Base-by-base conservation (phyloP, 2,329 filamentous ascomycete genomes). In the Cladophialophora bantiana region DNA sequence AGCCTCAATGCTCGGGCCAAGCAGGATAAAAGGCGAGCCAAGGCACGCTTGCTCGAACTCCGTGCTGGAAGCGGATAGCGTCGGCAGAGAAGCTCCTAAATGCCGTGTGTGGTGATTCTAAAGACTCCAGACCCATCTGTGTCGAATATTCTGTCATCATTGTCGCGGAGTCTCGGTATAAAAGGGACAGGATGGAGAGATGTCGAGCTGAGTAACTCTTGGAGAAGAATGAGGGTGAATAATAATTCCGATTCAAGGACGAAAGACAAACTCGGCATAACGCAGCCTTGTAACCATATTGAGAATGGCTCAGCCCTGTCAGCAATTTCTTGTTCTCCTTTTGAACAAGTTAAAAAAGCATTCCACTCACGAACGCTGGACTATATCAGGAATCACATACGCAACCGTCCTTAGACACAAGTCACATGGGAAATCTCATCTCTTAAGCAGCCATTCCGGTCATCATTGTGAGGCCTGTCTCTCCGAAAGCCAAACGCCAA, bases 1-100 rank as follows among this genome's bases (percentile, higher is more conserved):
- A 62, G 59, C 59, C 59, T 62, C 52, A 62, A 45, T 40, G 50
- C 48, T 7, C n/a, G 13, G 48, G 59, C 59, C 59, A 62, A 62
- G 59, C 59, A 56, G 59, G 59, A 42, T 62, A 62, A 62, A 56
- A 56, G 50, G 7, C n/a, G 18, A 32, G 52, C 59, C 50, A 62
- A 62, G 59, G 36, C 9, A 45, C 26, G 26, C 50, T 53, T 35
- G 26, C 32, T 42, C 26, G n/a, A 45, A 36, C 50, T 55, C 59
- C 59, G 59, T 62, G 59, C 50, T 56, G 52, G 52, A 62, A 56
- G 12, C 5, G 59, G 59, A 62, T 55, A 56, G 59, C 26, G 50
- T 56, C 59, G 59, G 59, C 59, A 42, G 36, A 13, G 52, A 32
- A 18, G 18, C 48, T 61, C 48, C 2, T 26, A 18, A 45, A 61